Conservation (phyloP, 768 basidiomycete genomes). For the Amanita pseudoporphyria region DNA sequence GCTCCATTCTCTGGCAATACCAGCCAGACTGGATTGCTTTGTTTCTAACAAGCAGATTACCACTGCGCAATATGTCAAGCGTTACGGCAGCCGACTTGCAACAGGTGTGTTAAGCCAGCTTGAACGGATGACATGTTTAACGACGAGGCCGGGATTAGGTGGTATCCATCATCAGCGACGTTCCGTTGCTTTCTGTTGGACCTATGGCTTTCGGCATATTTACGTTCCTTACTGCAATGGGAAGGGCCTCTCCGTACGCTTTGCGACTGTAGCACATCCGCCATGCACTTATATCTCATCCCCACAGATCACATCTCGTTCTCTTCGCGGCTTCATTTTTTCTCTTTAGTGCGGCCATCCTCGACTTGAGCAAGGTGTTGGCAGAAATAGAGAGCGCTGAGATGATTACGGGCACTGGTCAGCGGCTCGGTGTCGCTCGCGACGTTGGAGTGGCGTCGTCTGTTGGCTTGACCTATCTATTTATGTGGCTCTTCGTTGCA, state of each 20-base stretch:
- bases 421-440: conserved; percentile 37
- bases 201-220: conserved; percentile 55
- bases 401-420: conserved; percentile 17
- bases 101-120: not conserved
- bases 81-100: not conserved
- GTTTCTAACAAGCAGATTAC: not conserved
- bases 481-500: conserved; percentile 60
- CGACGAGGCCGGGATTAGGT: conserved; percentile 26
- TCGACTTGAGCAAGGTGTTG: conserved; percentile 54
- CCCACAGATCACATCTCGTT: conserved; percentile 33
- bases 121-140: not conserved
- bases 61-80: too few species aligned
- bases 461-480: conserved; percentile 49
- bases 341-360: conserved; percentile 49
- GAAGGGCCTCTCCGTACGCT: conserved; percentile 42
- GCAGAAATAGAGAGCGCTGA: conserved; percentile 22
- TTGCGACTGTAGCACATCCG: not conserved
- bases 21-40: not conserved
- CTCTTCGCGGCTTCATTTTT: conserved; percentile 50
- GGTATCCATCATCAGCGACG: conserved; percentile 47
- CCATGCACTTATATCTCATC: not conserved
- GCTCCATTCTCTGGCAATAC: not conserved
- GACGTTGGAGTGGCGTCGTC: conserved; percentile 53
- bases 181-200: conserved; percentile 60
- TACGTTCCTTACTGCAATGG: conserved; percentile 44